phyloP scores from a whole-genome alignment of 805 yeast genomes.

The Blastobotrys attinorum region DNA sequence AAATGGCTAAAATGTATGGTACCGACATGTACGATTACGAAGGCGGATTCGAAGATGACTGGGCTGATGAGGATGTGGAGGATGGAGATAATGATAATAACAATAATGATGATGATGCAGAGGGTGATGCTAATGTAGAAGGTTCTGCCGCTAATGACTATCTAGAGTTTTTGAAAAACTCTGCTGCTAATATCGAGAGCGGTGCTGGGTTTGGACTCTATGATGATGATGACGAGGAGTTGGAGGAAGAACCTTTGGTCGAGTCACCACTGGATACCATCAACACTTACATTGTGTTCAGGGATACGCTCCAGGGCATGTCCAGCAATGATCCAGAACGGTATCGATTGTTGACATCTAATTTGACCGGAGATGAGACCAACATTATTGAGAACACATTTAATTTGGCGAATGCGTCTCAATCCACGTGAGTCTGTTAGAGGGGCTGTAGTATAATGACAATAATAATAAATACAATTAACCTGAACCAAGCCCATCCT shows the following conservation, averaged over 20 bases:
- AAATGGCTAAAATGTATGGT: constrained; percentile 49
- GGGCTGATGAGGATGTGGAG: constrained; percentile 23
- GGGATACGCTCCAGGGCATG: constrained; percentile 42
- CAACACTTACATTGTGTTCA: constrained; percentile 62
- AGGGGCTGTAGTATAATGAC: neutral
- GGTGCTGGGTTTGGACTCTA: constrained; percentile 16
- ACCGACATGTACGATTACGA: constrained; percentile 31
- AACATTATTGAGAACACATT: constrained; percentile 27
- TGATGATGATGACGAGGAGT: constrained; percentile 59
- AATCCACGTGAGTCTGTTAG: too few relatives aligned
- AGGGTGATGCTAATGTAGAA: constrained; percentile 21
- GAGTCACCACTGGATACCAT: constrained; percentile 72
- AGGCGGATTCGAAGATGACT: constrained; percentile 17
- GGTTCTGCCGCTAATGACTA: constrained; percentile 36
- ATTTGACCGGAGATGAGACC: constrained; percentile 32
- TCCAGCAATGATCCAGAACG: constrained; percentile 41
- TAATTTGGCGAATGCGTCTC: constrained; percentile 19
- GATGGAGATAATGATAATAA: constrained; percentile 23
- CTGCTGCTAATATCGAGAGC: constrained; percentile 31
- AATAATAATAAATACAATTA: too few relatives aligned
- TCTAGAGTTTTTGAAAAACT: constrained; percentile 40
- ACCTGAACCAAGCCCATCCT: too few relatives aligned
- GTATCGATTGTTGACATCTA: constrained; percentile 43
- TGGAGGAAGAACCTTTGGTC: constrained; percentile 74
- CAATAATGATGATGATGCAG: constrained; percentile 23